Evolutionary conservation across 2,329 filamentous ascomycete genomes (phyloP).

Genomic region (Botrytis deweyae): DNA sequence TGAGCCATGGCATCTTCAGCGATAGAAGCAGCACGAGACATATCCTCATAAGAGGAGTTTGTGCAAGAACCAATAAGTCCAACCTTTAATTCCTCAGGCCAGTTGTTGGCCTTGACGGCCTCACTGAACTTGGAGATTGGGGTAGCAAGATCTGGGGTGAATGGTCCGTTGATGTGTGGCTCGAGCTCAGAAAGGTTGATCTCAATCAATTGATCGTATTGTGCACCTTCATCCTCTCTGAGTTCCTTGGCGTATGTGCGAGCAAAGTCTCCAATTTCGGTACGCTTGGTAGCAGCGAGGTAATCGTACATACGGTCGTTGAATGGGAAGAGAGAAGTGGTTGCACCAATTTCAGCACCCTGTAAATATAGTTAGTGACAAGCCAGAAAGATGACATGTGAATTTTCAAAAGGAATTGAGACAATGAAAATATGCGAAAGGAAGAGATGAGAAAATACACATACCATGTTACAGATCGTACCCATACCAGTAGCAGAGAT

Average conservation of each 20-base stretch:
- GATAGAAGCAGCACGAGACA: slow-evolving; percentile 90
- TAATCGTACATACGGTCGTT: slow-evolving; percentile 98
- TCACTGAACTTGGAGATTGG: slow-evolving; percentile 97
- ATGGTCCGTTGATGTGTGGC: slow-evolving; percentile 97
- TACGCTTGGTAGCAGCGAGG: slow-evolving; percentile 85
- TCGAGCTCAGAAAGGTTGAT: slow-evolving; percentile 94
- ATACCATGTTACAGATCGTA: slow-evolving; percentile 69
- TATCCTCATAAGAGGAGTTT: slow-evolving; percentile 83
- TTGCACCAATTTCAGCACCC: slow-evolving; percentile 73
- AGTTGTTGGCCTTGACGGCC: slow-evolving; percentile 89
- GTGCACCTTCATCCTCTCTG: slow-evolving; percentile 79
- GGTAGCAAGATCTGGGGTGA: slow-evolving; percentile 96
- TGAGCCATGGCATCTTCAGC: slow-evolving; percentile 87
- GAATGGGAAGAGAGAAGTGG: slow-evolving; percentile 95
- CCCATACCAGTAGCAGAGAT: slow-evolving; percentile 85
- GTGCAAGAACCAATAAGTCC: slow-evolving; percentile 98
- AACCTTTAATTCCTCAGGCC: slow-evolving; percentile 95
- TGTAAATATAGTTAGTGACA: neutral
- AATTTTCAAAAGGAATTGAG: neutral
- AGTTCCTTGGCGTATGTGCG: slow-evolving; percentile 83
- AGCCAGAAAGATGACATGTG: neutral
- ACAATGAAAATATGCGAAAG: neutral
- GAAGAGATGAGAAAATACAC: neutral
- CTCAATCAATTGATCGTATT: slow-evolving; percentile 96
- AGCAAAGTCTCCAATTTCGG: slow-evolving; percentile 86